phyloP scores from a whole-genome alignment of 305 asterid species.

The Euphrasia arctica region DNA sequence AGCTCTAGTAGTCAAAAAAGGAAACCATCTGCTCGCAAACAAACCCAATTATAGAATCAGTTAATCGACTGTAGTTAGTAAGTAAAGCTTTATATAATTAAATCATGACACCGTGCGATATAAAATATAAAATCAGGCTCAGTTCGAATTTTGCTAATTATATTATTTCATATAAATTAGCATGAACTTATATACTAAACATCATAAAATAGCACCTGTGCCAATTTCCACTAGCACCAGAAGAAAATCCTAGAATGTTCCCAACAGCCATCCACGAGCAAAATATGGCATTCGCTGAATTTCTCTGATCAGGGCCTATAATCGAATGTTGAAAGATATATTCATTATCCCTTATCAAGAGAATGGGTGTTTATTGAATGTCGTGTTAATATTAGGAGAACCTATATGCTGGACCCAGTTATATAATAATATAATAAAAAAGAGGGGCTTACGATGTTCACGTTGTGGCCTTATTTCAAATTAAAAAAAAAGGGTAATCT shows the following conservation, averaged over 20 bases:
- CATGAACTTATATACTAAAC: slow-evolving; percentile 7
- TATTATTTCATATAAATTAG: slow-evolving; percentile 13
- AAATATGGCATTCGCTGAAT: slow-evolving; percentile 89
- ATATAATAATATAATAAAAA: background rate
- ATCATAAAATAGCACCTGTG: slow-evolving; percentile 58
- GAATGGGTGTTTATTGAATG: slow-evolving; percentile 15
- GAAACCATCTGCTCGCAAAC: slow-evolving; percentile 82
- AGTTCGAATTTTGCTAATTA: slow-evolving; percentile 9
- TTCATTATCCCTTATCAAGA: background rate
- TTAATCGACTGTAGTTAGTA: slow-evolving; percentile 11
- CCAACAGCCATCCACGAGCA: slow-evolving; percentile 99
- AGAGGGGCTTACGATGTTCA: slow-evolving; percentile 8
- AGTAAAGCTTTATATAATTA: slow-evolving; percentile 15
- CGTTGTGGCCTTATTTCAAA: background rate
- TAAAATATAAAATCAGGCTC: slow-evolving; percentile 11
- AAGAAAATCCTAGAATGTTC: slow-evolving; percentile 94
- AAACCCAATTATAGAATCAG: slow-evolving; percentile 16
- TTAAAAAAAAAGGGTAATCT: background rate
- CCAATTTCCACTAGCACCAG: slow-evolving; percentile 99
- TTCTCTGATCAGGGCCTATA: slow-evolving; percentile 96
- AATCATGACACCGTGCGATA: slow-evolving; percentile 9
- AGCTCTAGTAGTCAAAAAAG: slow-evolving; percentile 86
- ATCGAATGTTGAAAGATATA: slow-evolving; percentile 20
- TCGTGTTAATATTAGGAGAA: slow-evolving; percentile 13
- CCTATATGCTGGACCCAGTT: slow-evolving; percentile 5